Evolutionary conservation across 2,329 filamentous ascomycete genomes (phyloP).

Genomic region (Penicillium sp.): DNA sequence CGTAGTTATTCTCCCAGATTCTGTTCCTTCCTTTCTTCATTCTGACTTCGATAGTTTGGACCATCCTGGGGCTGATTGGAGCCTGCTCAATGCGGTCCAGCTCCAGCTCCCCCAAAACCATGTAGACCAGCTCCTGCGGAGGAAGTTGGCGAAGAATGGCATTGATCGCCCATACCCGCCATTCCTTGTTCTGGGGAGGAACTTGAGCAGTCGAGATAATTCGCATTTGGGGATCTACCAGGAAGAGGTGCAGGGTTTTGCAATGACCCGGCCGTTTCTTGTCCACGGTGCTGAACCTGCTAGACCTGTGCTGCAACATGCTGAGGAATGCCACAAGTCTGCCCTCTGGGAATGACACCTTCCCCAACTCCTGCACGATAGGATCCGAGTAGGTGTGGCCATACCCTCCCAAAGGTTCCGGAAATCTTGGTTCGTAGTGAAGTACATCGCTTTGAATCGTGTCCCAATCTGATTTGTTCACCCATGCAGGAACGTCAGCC

Average conservation of each 20-base stretch:
- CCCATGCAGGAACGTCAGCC: too few relatives aligned
- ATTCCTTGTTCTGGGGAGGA: constrained; percentile 52
- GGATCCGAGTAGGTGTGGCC: background rate
- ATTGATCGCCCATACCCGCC: background rate
- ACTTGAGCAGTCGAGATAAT: constrained; percentile 59
- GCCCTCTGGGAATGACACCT: constrained; percentile 16
- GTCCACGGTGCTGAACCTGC: constrained; percentile 56
- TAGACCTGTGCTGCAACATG: constrained; percentile 56
- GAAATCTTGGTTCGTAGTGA: too few relatives aligned
- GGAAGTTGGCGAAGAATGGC: background rate
- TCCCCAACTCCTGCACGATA: constrained; percentile 16
- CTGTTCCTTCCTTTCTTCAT: background rate
- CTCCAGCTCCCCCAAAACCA: background rate
- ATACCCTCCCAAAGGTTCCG: too few relatives aligned
- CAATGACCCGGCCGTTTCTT: constrained; percentile 58
- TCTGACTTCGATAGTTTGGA: background rate
- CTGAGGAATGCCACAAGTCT: constrained; percentile 19
- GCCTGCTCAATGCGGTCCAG: background rate
- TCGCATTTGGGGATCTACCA: constrained; percentile 60
- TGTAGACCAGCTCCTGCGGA: background rate
- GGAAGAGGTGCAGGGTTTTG: constrained; percentile 61
- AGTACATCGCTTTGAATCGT: background rate
- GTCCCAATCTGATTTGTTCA: constrained; percentile 28
- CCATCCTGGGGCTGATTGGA: background rate
- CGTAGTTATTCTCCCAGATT: too few relatives aligned